These are phyloP conservation scores for Saturnispora silvae DNA, from an alignment of 805 yeast species.

Conservation along the genomic window DNA sequence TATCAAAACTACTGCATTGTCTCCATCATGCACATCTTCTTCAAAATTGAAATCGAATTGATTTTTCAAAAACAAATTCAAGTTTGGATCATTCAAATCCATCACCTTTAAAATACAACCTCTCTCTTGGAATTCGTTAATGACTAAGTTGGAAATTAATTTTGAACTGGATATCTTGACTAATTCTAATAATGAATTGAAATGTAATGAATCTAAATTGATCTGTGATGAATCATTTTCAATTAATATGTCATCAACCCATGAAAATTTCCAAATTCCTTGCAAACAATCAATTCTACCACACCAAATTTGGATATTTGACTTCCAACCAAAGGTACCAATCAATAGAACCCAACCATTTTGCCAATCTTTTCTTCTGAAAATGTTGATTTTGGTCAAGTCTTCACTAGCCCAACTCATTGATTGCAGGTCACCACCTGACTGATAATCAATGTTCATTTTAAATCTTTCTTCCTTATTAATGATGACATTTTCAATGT, in stretches of 20 bases:
- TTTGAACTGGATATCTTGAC: conserved; percentile 35
- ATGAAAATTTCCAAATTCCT: conserved; percentile 47
- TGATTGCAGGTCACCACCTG: conserved; percentile 18
- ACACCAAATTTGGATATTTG: conserved; percentile 40
- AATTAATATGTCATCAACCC: conserved; percentile 29
- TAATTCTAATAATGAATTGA: conserved; percentile 28
- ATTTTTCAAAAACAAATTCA: conserved; percentile 14
- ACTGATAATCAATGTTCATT: conserved; percentile 26
- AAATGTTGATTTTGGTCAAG: conserved; percentile 26
- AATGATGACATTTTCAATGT: conserved; percentile 43
- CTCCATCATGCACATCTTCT: conserved; percentile 3
- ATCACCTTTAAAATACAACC: conserved; percentile 30
- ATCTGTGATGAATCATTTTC: conserved; percentile 1
- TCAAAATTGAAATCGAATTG: conserved; percentile 22
- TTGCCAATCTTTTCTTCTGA: conserved; percentile 45
- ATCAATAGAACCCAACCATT: conserved; percentile 43
- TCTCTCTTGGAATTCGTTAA: conserved; percentile 36
- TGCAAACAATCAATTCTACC: conserved; percentile 37
- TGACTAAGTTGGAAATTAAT: conserved; percentile 40
- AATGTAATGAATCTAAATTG: conserved; percentile 13
- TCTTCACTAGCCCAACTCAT: conserved; percentile 15
- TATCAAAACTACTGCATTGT: conserved; percentile 25
- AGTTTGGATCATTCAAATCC: conserved; percentile 15
- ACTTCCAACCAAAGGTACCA: conserved; percentile 27
- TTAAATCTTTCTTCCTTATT: conserved; percentile 36